A percentile compares a stretch with the other conserved stretches of the same genome.
Conservation (phyloP, 2,329 filamentous ascomycete species). For the Aureobasidium zeae region DNA sequence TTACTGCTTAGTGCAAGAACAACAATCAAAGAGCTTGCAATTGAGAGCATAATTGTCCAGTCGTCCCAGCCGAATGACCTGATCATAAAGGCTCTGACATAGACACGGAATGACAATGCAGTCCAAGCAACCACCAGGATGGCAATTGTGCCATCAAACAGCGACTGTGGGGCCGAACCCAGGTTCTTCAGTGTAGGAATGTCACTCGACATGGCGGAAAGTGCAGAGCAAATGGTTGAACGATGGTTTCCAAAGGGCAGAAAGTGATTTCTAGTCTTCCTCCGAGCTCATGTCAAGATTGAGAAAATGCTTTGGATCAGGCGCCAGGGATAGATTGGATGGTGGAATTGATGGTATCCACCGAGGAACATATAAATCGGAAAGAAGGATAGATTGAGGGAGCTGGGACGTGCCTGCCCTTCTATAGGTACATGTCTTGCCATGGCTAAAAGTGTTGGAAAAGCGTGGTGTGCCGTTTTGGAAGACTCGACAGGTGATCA, state of each 20-base stretch:
- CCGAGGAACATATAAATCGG: background rate
- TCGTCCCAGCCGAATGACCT: conserved; percentile 12
- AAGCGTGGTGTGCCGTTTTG: background rate
- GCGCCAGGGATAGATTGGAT: too few species aligned
- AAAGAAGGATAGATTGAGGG: background rate
- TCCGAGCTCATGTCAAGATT: too few species aligned
- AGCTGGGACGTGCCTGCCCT: conserved; percentile 3
- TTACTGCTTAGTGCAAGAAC: background rate
- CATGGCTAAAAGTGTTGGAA: too few species aligned
- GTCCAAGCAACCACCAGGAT: conserved; percentile 14
- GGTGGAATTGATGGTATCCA: background rate
- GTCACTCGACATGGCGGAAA: background rate
- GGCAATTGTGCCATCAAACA: conserved; percentile 3
- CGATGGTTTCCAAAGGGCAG: background rate
- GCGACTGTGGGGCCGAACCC: background rate
- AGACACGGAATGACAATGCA: conserved; percentile 12
- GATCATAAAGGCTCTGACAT: conserved; percentile 14
- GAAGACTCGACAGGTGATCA: background rate
- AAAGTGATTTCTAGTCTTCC: too few species aligned
- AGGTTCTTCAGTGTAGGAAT: background rate
- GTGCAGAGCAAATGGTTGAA: background rate
- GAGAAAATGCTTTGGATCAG: background rate
- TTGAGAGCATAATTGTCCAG: conserved; percentile 7
- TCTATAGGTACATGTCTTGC: background rate
- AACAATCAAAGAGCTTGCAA: background rate